Evolutionary conservation across 441 rosid species (phyloP).

Genomic region (Melastoma candidum): DNA sequence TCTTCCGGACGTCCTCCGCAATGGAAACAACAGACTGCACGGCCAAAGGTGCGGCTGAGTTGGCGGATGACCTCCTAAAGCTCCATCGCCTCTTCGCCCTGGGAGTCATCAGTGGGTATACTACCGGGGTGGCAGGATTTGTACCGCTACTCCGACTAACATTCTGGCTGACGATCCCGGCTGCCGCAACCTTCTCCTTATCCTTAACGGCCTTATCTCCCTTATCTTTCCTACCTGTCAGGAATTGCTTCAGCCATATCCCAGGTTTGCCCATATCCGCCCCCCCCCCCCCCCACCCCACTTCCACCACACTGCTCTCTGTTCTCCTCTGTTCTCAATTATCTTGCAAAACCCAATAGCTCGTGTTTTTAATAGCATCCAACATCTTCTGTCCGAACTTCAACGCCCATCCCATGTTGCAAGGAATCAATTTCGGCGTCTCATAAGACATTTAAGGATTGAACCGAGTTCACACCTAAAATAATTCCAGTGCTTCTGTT

Average conservation of each 20-base stretch:
- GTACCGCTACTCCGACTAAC: background rate
- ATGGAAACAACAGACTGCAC: slow-evolving; percentile 21
- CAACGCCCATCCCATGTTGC: too few relatives aligned
- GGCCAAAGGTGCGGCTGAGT: slow-evolving; percentile 20
- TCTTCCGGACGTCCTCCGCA: slow-evolving; percentile 32
- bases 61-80: slow-evolving; percentile 69
- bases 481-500: too few relatives aligned
- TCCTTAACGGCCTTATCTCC: slow-evolving; percentile 15
- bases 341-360: too few relatives aligned
- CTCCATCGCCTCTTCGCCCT: slow-evolving; percentile 87
- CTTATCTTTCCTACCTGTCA: slow-evolving; percentile 63
- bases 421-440: too few relatives aligned
- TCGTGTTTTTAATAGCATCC: too few relatives aligned
- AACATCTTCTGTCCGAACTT: too few relatives aligned
- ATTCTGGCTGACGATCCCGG: too few relatives aligned
- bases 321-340: too few relatives aligned
- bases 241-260: slow-evolving; percentile 66
- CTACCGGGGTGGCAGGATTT: slow-evolving; percentile 34
- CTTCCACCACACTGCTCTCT: too few relatives aligned
- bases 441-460: too few relatives aligned
- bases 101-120: slow-evolving; percentile 37
- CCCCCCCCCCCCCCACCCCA: background rate
- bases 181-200: too few relatives aligned
- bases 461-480: too few relatives aligned
- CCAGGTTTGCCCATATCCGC: slow-evolving; percentile 64